Base-by-base conservation (phyloP, 2,329 filamentous ascomycete genomes). In the Eurotiales sp. region DNA sequence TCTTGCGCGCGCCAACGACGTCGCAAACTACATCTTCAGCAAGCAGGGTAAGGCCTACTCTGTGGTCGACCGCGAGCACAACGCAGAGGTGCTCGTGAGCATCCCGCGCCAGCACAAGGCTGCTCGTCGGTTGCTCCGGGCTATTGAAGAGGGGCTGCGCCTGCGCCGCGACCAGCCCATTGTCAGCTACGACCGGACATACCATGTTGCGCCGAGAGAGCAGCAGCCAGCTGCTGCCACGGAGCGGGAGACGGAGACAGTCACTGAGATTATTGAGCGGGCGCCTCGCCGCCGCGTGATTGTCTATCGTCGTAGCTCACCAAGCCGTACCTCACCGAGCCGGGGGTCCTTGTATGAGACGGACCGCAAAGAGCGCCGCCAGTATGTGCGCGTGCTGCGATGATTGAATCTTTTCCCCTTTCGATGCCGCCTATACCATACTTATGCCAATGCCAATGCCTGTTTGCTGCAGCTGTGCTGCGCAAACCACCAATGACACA, bases 61-160 rank as follows among this genome's bases (percentile, higher is more conserved):
- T 0, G 63, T 67, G 7, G 64, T 75, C 44, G 72, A 75, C 59
- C 65, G 64, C n/a, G 67, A 72, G 36, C 59, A 56, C 41, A 64
- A 68, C 54, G 61, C 68, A 22, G 58, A 61, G 1, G 69, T 67
- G 3, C 63, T 73, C 19, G 64, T 77, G 52, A 69, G 72, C 55
- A 68, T 77, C 25, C 74, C 74, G 6, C 57, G 60, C 7, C 61
- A 65, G 36, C 71, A 61, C 53, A 55, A 56, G 6, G 63, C 64
- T 6, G 64, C 71, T 39, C 64, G 64, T 14, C 62, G 60, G 15
- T 62, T 77, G 14, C 62, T 77, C 8, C 64, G 67, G 7, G 73
- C 74, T 2, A 60, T 76, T 21, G 72, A 74, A 48, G 62, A 67
- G 11, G 74, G 74, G 5, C 56, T 76, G 44, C 58, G 54, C 15